Percentiles rank a stretch among this genome's conserved stretches.
Conservation (phyloP, 352 stramenopile genomes). For the Aphanomyces astaci region DNA sequence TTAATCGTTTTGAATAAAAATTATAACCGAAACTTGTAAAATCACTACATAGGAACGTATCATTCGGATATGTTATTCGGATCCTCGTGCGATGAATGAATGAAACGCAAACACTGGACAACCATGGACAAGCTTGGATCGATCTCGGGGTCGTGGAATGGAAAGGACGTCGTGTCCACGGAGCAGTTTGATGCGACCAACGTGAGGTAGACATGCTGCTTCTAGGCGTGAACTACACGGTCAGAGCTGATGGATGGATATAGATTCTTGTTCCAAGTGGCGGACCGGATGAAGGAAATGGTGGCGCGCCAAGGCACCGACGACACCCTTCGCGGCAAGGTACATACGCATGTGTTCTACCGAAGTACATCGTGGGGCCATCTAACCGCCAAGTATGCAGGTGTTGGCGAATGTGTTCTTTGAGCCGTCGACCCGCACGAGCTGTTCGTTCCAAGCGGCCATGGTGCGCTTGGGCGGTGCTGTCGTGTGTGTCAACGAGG, state of each 20-base stretch:
- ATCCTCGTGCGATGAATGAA: neutral
- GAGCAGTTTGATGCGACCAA: slow-evolving; percentile 69
- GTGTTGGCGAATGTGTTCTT: slow-evolving; percentile 97
- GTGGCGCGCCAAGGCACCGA: slow-evolving; percentile 59
- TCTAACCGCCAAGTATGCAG: slow-evolving; percentile 27
- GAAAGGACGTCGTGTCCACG: slow-evolving; percentile 70
- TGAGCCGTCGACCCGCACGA: slow-evolving; percentile 97
- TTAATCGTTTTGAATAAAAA: no score
- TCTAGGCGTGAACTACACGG: neutral
- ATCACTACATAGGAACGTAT: neutral
- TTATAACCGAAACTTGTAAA: no score
- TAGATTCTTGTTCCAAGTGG: slow-evolving; percentile 61
- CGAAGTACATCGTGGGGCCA: neutral
- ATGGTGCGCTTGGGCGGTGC: slow-evolving; percentile 94
- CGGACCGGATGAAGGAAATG: slow-evolving; percentile 78
- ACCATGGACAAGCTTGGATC: slow-evolving; percentile 39
- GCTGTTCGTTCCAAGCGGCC: slow-evolving; percentile 96
- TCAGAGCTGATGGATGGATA: no score
- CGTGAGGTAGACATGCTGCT: slow-evolving; percentile 42
- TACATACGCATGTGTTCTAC: slow-evolving; percentile 28
- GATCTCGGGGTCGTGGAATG: slow-evolving; percentile 57
- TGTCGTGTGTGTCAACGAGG: slow-evolving; percentile 92
- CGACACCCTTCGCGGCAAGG: slow-evolving; percentile 79
- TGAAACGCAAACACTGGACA: neutral
- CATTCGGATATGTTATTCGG: neutral